Evolutionary conservation across 106 monocot species (phyloP), one percentile per base, ranked within the genome.

Genomic region (Dioscorea dumetorum): DNA sequence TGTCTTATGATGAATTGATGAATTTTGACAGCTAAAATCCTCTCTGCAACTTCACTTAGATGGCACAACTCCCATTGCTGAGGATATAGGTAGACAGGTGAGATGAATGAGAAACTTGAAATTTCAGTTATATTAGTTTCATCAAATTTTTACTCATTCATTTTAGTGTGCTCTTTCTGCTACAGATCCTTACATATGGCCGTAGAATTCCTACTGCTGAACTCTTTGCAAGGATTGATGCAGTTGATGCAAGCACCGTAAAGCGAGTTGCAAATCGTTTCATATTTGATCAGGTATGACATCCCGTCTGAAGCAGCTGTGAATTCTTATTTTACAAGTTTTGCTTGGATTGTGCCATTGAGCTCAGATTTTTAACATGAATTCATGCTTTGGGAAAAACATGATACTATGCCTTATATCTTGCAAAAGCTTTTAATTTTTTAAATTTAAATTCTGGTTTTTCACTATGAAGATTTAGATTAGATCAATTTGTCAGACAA

Each of bases 61-160:
- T 71, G 97, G 97, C 33, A 73, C 87, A 20, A 89, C 85, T 57
- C 72, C 82, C 52, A 72, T 90, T 73, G 97, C 87, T 48, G 97
- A 97, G 77, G 97, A 97, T 70, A 90, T 97, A 63, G 97, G 92
- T 33, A 89, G 92, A 53, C 97, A 97, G 87, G 97, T 97, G 76
- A 64, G 61, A 33, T 21, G 18, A 18, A 16, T 35, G 13, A 48
- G 8, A 48, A 17, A 31, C 16, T 62, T 62, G 8, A 10, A 4
- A 12, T 2, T 16, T 1, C n/a, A 56, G 24, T 74, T 19, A 16
- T 19, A 56, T 56, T 19, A 56, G 2, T 19, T 19, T 6, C 41
- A 41, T 56, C 18, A 18, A 56, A 56, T 16, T 13, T 16, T 56
- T 21, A 8, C 4, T 22, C 1, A 19, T 1, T 0, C 56, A 22